Percentiles rank a stretch among this genome's conserved stretches.
Conservation (phyloP, 768 basidiomycete species). For the Calocybe cyanea region DNA sequence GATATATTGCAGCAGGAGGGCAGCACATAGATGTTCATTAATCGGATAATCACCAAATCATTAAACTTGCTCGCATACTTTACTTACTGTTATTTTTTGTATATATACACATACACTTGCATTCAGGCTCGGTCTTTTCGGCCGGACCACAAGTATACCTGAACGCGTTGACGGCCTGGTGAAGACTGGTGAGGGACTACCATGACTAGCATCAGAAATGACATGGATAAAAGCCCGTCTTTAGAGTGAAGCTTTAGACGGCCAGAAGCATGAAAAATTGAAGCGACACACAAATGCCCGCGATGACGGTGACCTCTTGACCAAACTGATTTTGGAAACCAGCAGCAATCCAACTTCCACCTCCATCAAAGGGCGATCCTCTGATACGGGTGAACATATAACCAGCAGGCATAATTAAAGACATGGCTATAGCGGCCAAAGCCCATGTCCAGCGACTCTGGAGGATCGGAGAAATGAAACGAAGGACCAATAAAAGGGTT, state of each 20-base stretch:
- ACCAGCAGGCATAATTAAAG: slow-evolving; percentile 86
- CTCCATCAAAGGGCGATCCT: slow-evolving; percentile 62
- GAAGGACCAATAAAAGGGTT: slow-evolving; percentile 45
- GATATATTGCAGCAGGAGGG: slow-evolving; percentile 76
- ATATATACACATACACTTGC: slow-evolving; percentile 1
- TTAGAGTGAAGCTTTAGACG: slow-evolving; percentile 1
- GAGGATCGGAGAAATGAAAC: slow-evolving; percentile 62
- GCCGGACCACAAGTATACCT: slow-evolving; percentile 88
- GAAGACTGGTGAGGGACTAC: slow-evolving; percentile 77
- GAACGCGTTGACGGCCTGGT: slow-evolving; percentile 72
- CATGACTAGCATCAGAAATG: slow-evolving; percentile 77
- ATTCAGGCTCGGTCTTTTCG: too few relatives aligned
- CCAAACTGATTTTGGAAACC: slow-evolving; percentile 92
- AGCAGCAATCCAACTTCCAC: slow-evolving; percentile 75
- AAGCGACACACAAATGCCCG: slow-evolving; percentile 70
- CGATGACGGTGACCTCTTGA: slow-evolving; percentile 87
- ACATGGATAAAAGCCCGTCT: slow-evolving; percentile 82
- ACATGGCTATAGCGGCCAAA: slow-evolving; percentile 46
- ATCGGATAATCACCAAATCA: background rate
- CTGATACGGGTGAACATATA: slow-evolving; percentile 98
- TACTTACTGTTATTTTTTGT: slow-evolving; percentile 8
- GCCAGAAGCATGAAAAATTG: background rate
- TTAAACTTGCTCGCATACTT: slow-evolving; percentile 11
- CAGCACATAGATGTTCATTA: slow-evolving; percentile 18
- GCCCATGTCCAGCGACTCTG: slow-evolving; percentile 81